phyloP scores from a whole-genome alignment of 2,329 filamentous ascomycete genomes.

The Colletotrichum sidae region DNA sequence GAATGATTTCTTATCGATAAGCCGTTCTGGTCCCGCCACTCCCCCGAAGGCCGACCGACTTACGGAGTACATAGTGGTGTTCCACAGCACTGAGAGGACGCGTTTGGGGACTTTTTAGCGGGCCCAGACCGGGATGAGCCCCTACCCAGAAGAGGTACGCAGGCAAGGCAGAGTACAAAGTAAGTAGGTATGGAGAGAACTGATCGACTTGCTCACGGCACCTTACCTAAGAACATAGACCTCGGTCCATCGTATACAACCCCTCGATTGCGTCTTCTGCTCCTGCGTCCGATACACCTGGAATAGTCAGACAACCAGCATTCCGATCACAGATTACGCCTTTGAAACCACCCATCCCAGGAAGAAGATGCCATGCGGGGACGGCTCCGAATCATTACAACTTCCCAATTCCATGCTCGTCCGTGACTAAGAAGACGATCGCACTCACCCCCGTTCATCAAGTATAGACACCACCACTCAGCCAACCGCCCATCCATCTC shows the following conservation, averaged over 20 bases:
- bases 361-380: conserved; percentile 21
- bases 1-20: too few species aligned
- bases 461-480: not conserved
- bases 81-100: too few species aligned
- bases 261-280: conserved; percentile 28
- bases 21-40: too few species aligned
- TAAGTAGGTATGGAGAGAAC: too few species aligned
- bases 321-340: conserved; percentile 4
- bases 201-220: not conserved
- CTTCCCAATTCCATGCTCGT: not conserved
- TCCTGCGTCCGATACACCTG: too few species aligned
- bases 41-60: too few species aligned
- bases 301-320: not conserved
- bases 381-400: not conserved
- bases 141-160: too few species aligned
- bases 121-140: too few species aligned
- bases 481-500: not conserved
- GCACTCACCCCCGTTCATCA: not conserved
- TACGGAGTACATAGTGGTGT: too few species aligned
- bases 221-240: conserved; percentile 3
- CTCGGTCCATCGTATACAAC: conserved; percentile 22
- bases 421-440: conserved; percentile 22
- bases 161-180: too few species aligned
- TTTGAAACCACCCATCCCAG: not conserved
- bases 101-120: too few species aligned